These are phyloP conservation scores for Plantago ovata DNA, from an alignment of 257 asterid species.

Conservation along the genomic window DNA sequence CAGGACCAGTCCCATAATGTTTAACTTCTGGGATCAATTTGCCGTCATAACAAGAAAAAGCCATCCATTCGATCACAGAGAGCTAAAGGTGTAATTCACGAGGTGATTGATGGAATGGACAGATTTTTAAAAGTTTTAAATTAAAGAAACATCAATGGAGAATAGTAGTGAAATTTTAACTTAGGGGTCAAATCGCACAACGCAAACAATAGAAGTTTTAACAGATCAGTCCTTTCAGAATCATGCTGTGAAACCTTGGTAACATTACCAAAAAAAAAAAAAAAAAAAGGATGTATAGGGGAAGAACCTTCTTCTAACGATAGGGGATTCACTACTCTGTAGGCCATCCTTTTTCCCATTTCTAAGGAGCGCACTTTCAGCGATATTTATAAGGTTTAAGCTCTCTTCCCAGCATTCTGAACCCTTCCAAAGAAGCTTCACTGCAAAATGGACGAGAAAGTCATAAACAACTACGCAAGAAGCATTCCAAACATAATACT, in stretches of 20 bases:
- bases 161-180: too few relatives aligned
- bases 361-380: conserved; percentile 56
- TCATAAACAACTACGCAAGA: conserved; percentile 12
- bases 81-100: too few relatives aligned
- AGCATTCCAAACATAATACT: neutral
- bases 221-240: neutral
- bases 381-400: conserved; percentile 57
- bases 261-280: too few relatives aligned
- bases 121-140: too few relatives aligned
- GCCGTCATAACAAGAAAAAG: too few relatives aligned
- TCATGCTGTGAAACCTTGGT: neutral
- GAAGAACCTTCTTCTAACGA: conserved; percentile 71
- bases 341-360: conserved; percentile 24
- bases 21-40: too few relatives aligned
- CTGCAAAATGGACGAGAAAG: conserved; percentile 35
- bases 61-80: too few relatives aligned
- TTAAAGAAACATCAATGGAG: too few relatives aligned
- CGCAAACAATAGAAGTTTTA: too few relatives aligned
- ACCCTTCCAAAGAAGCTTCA: conserved; percentile 87
- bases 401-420: conserved; percentile 91
- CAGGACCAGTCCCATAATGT: too few relatives aligned
- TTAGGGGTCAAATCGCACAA: too few relatives aligned
- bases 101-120: too few relatives aligned
- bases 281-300: conserved; percentile 7
- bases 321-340: conserved; percentile 27